Evolutionary conservation across 176 grass and related monocot genomes (phyloP).

Genomic region (Melocanna baccifera): DNA sequence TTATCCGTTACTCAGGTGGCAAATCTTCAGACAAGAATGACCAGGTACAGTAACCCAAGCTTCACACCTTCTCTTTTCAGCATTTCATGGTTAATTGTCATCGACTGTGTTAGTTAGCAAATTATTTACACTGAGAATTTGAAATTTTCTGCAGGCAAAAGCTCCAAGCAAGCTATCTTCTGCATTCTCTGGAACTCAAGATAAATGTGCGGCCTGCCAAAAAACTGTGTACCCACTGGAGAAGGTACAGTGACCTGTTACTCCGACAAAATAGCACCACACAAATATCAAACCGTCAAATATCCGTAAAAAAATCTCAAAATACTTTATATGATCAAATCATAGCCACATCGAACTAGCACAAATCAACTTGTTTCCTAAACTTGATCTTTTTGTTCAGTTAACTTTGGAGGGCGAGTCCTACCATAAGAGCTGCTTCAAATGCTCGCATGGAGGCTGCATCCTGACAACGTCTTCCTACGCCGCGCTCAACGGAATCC

Average conservation of each 20-base stretch:
- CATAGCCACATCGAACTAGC: neutral
- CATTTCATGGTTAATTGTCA: neutral
- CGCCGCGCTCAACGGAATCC: slow-evolving; percentile 72
- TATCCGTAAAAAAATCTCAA: neutral
- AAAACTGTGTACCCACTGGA: slow-evolving; percentile 92
- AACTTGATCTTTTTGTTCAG: slow-evolving; percentile 26
- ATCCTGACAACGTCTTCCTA: slow-evolving; percentile 78
- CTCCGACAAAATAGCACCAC: neutral
- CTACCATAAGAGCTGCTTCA: slow-evolving; percentile 93
- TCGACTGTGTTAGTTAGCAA: neutral
- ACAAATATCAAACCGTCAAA: neutral
- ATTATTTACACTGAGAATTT: neutral
- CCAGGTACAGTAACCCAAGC: slow-evolving; percentile 29
- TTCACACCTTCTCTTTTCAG: neutral
- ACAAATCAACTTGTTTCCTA: neutral
- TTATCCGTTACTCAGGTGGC: slow-evolving; percentile 28
- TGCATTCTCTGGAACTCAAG: slow-evolving; percentile 81
- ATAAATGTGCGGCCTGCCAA: slow-evolving; percentile 89
- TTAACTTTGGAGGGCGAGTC: slow-evolving; percentile 74
- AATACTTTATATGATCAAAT: neutral
- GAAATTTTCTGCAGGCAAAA: slow-evolving; percentile 44
- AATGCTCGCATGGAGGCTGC: slow-evolving; percentile 85
- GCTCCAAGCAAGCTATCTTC: slow-evolving; percentile 82
- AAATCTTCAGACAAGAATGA: slow-evolving; percentile 56
- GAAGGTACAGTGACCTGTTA: slow-evolving; percentile 51